Percentiles rank a stretch among this genome's conserved stretches.
phyloP scores from a whole-genome alignment of 371 early-diverging fungal species.

The Encephalitozoon hellem region DNA sequence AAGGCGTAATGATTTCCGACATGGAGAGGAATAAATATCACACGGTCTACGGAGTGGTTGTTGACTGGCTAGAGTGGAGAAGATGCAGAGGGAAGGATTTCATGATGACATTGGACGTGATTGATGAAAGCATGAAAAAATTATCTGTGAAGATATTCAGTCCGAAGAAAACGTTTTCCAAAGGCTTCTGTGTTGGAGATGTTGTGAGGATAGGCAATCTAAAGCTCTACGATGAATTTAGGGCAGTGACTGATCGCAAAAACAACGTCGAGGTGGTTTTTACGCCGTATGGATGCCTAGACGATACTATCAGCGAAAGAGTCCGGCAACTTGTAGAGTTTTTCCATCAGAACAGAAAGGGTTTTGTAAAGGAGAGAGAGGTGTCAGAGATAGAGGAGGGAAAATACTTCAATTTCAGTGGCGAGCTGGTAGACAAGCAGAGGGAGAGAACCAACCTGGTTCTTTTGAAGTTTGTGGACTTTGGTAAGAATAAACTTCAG shows the following conservation, averaged over 20 bases:
- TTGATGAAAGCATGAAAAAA: conserved; percentile 7
- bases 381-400: conserved; percentile 2
- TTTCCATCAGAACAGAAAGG: background rate
- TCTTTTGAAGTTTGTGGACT: conserved; percentile 19
- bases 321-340: background rate
- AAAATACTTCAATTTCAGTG: conserved; percentile 8
- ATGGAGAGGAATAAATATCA: background rate
- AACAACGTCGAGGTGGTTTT: background rate
- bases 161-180: background rate
- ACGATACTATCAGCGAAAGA: too few relatives aligned
- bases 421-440: conserved; percentile 16
- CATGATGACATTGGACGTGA: conserved; percentile 18
- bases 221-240: background rate
- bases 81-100: conserved; percentile 15
- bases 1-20: background rate
- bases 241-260: background rate
- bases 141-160: conserved; percentile 24
- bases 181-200: conserved; percentile 3
- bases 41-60: background rate
- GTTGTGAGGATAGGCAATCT: background rate
- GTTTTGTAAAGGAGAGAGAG: background rate
- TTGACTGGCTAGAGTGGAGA: background rate
- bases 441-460: conserved; percentile 4
- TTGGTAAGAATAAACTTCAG: background rate
- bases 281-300: background rate